Base-by-base conservation (phyloP, 257 asterid genomes). In the Nicotiana sylvestris region DNA sequence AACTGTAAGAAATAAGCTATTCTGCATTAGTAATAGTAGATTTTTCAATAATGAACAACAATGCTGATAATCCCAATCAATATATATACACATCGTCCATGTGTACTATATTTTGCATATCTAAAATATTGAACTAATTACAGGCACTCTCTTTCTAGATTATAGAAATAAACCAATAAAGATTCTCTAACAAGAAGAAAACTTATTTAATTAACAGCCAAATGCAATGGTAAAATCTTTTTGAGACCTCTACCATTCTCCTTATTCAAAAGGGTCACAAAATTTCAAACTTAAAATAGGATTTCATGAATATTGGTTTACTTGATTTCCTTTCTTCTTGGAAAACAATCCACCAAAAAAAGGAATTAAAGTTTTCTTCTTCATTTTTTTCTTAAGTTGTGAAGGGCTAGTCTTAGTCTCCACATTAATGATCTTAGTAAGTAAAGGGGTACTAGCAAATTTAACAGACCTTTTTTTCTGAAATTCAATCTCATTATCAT, bases 381-480 rank as follows among this genome's bases (percentile, higher is more conserved):
- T 93, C 46, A 18, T 16, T 80, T 89, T 90, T 88, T 87, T 93
- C 67, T 88, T 89, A 18, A 43, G 74, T 32, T 25, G 51, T 4
- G 85, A 76, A 78, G 83, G 81, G 51, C 79, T 85, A 1, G 61
- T 84, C 3, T 81, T 85, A 1, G 61, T 84, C 3, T 81, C 79
- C 25, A 37, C 85, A n/a, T 83, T 82, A 4, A 92, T 87, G 70
- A 88, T 85, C 76, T 90, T 87, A 12, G 91, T 87, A 3, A 91
- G 88, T 83, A 86, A 30, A 1, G 97, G 98, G 25, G 95, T 91
- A 84, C 88, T 93, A 0, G 96, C 98, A 82, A 94, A 94, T 84
- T 92, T 94, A 56, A 94, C 97, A 0, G 94, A 91, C 82, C 96
- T 91, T 82, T 89, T 94, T 85, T 85, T 89, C 66, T 94, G 81